Evolutionary conservation across 257 asterid genomes (phyloP).

Genomic region (Nicotiana attenuata): DNA sequence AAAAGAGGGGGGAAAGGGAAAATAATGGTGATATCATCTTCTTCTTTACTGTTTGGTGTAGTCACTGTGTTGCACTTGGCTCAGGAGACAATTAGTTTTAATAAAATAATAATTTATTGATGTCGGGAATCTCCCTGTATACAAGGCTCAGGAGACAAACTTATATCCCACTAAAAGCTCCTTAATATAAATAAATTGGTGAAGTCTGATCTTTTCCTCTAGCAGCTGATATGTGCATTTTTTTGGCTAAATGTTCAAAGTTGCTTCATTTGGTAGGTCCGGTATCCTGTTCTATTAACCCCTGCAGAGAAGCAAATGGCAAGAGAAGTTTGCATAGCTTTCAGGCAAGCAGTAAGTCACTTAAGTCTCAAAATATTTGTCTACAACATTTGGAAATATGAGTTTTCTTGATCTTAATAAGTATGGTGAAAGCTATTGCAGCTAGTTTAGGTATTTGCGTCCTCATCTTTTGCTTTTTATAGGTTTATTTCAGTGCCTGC

Average conservation of each 20-base stretch:
- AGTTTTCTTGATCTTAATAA: neutral
- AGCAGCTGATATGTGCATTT: neutral
- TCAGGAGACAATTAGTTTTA: neutral
- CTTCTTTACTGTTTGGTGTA: neutral
- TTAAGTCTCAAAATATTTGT: neutral
- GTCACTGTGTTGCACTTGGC: neutral
- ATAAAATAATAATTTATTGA: neutral
- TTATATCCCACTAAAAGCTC: neutral
- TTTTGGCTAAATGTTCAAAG: neutral
- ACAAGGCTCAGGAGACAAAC: neutral
- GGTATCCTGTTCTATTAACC: constrained; percentile 96
- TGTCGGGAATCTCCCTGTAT: neutral
- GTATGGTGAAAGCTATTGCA: neutral
- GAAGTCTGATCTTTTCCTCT: neutral
- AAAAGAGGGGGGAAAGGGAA: neutral
- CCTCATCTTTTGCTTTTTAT: neutral
- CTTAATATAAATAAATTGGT: neutral
- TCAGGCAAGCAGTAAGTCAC: constrained; percentile 88
- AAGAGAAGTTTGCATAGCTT: constrained; percentile 94
- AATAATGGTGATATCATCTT: neutral
- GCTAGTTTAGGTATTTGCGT: neutral
- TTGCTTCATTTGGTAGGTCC: constrained; percentile 48
- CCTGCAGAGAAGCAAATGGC: constrained; percentile 96
- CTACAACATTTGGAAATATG: neutral
- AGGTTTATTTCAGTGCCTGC: neutral